These are phyloP conservation scores for Neoarthrinium moseri DNA, from an alignment of 2,329 filamentous ascomycete genomes.

Conservation along the genomic window DNA sequence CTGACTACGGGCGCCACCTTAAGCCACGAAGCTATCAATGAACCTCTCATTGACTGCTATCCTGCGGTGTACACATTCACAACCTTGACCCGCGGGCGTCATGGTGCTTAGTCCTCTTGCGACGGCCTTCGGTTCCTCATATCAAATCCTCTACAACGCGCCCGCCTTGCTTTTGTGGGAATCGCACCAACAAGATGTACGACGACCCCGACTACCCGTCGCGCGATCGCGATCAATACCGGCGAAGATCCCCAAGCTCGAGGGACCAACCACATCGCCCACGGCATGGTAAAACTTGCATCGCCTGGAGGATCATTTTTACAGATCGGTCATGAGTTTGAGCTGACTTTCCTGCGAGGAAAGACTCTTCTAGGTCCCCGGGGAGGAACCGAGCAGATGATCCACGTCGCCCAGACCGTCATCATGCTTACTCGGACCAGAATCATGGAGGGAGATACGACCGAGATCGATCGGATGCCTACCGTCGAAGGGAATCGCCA, in stretches of 20 bases:
- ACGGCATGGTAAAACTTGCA: slow-evolving; percentile 34
- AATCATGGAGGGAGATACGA: slow-evolving; percentile 12
- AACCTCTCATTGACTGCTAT: background rate
- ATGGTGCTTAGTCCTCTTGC: background rate
- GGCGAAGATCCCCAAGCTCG: slow-evolving; percentile 27
- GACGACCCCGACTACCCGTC: slow-evolving; percentile 28
- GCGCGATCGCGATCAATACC: slow-evolving; percentile 23
- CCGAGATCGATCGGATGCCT: slow-evolving; percentile 17
- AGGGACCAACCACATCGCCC: slow-evolving; percentile 30
- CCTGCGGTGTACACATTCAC: background rate
- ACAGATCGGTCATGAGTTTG: slow-evolving; percentile 23
- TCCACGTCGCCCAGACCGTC: slow-evolving; percentile 16
- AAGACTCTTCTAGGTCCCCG: slow-evolving; percentile 33
- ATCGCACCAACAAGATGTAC: slow-evolving; percentile 25
- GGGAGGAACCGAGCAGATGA: slow-evolving; percentile 27
- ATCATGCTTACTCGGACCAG: slow-evolving; percentile 11
- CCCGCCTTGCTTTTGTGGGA: too few relatives aligned
- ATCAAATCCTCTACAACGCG: too few relatives aligned
- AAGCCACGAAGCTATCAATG: background rate
- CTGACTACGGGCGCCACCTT: too few relatives aligned
- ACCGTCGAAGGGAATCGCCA: slow-evolving; percentile 18
- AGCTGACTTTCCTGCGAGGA: slow-evolving; percentile 31
- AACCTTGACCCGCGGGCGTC: background rate
- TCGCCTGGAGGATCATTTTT: slow-evolving; percentile 20
- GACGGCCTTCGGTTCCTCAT: too few relatives aligned